Base-by-base conservation (phyloP, 148 eudicot species). In the Rhododendron ovatum region DNA sequence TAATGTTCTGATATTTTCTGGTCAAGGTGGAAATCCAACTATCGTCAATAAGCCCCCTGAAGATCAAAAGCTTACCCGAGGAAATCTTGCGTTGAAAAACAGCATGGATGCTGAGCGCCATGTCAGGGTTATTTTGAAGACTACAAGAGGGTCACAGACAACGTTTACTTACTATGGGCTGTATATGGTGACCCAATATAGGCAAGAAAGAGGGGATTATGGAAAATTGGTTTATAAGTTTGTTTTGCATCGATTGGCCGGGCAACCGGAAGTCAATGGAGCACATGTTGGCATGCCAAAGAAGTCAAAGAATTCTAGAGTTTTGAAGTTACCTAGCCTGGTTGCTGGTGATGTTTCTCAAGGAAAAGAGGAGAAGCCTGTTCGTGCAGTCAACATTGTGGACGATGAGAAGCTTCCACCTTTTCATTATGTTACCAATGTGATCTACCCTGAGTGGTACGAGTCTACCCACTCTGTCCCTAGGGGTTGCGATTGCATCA, bases 141-240 rank as follows among this genome's bases (percentile, higher is more conserved):
- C 28, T 30, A 13, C 0, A 82, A 22, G 7, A 75, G 24, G 12
- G 73, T 48, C 41, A 26, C 86, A 20, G 43, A 50, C 12, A 93
- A 90, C 65, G 41, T 91, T 0, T 94, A 95, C 67, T 91, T 95
- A 95, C 67, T 90, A 94, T 30, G 98, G 98, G 0, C 80, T 94
- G 67, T 95, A 92, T 82, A 74, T 15, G 18, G 95, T 94, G 47
- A 73, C 10, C 0, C 41, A 73, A 2, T 90, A 48, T 86, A 76
- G 63, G 86, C 83, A 83, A 84, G 89, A 85, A 86, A 88, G 76
- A 73, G 86, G 80, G n/a, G 3, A 28, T 10, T 37, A 48, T 17
- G 90, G 91, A 14, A 92, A 90, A n/a, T 14, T 89, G 90, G 88
- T 90, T 8, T 93, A 71, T 61, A 91, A 74, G 90, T 95, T 92